These are phyloP conservation scores for Rhodotorula diobovata DNA, from an alignment of 768 basidiomycete genomes.

Conservation along the genomic window DNA sequence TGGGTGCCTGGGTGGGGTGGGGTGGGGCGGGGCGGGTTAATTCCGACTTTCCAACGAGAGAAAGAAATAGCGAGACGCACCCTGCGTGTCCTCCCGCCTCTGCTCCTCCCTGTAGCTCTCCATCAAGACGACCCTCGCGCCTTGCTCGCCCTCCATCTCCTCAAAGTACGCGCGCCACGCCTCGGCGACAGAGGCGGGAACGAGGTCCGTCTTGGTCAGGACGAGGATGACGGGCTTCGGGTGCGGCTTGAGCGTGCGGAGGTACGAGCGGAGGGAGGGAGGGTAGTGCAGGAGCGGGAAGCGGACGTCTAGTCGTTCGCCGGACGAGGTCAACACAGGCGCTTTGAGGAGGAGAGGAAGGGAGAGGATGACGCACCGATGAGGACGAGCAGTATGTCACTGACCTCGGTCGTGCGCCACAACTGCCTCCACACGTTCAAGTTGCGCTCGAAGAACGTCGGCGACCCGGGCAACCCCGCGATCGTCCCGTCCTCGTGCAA, in stretches of 20 bases:
- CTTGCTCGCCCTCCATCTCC: constrained; percentile 52
- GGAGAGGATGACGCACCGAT: constrained; percentile 55
- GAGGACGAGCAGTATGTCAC: constrained; percentile 78
- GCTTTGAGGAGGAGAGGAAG: background rate
- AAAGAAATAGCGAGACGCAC: constrained; percentile 29
- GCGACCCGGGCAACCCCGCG: constrained; percentile 2
- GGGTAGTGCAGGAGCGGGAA: constrained; percentile 84
- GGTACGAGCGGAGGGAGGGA: constrained; percentile 65
- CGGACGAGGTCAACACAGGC: background rate
- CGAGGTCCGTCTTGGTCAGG: constrained; percentile 82
- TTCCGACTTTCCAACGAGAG: constrained; percentile 27
- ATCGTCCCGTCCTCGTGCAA: constrained; percentile 41
- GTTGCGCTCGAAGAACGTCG: constrained; percentile 68
- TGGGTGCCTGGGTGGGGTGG: constrained; percentile 37
- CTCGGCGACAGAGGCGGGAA: constrained; percentile 60
- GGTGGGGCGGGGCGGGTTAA: constrained; percentile 42
- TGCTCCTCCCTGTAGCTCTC: constrained; percentile 65
- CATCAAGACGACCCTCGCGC: constrained; percentile 63
- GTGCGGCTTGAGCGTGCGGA: constrained; percentile 47
- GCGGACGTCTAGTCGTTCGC: constrained; percentile 49
- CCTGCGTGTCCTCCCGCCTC: constrained; percentile 27
- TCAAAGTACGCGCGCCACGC: constrained; percentile 57
- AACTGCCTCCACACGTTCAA: constrained; percentile 92
- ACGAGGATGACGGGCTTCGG: constrained; percentile 60
- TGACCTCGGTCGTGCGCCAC: constrained; percentile 92